Conservation (phyloP, 1,284 basidiomycete species). For the Ganoderma multipileum region DNA sequence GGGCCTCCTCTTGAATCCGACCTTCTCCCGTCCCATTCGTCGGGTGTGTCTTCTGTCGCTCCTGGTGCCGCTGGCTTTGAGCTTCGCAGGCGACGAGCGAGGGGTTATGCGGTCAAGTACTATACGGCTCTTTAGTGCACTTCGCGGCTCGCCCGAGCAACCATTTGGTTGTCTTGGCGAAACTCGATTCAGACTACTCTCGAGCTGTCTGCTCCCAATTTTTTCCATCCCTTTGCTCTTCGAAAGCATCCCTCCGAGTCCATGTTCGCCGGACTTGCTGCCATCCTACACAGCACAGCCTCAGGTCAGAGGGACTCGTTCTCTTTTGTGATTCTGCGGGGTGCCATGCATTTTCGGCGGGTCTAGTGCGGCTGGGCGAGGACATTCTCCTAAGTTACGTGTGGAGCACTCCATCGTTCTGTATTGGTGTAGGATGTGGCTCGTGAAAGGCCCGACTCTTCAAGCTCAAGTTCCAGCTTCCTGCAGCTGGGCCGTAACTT, state of each 20-base stretch:
- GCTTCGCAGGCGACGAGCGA: background rate
- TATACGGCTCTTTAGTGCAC: conserved; percentile 9
- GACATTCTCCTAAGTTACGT: background rate
- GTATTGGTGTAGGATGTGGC: background rate
- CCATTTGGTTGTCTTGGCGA: background rate
- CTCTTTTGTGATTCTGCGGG: background rate
- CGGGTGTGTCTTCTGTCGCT: conserved; percentile 4
- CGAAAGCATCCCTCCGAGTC: background rate
- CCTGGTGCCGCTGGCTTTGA: background rate
- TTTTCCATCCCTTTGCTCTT: background rate
- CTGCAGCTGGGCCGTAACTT: background rate
- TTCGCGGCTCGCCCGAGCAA: conserved; percentile 11
- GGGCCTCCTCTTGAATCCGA: background rate
- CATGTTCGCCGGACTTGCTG: background rate
- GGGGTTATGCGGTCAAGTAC: background rate
- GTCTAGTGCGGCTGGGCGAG: background rate
- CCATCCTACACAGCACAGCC: background rate
- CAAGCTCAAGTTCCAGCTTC: background rate
- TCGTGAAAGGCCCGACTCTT: background rate
- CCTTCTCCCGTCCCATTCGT: background rate
- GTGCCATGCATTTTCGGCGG: background rate
- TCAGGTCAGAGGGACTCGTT: background rate
- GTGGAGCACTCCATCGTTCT: background rate
- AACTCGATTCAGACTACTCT: conserved; percentile 4
- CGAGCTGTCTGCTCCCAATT: conserved; percentile 3